Evolutionary conservation across 768 basidiomycete genomes (phyloP).

Genomic region (Coprinopsis cinerea): DNA sequence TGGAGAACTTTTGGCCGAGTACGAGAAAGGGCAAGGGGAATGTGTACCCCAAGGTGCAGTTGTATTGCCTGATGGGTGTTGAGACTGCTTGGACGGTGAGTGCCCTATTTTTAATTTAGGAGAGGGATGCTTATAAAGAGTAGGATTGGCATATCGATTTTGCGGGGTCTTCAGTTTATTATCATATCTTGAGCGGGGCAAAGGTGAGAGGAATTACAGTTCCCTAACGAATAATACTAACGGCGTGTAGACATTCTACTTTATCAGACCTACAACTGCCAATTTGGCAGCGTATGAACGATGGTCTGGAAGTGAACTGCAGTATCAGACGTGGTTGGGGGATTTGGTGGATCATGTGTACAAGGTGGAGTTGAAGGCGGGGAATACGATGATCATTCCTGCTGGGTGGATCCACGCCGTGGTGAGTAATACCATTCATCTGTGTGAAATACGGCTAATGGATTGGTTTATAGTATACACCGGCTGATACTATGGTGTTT

Average conservation of each 20-base stretch:
- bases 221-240: neutral
- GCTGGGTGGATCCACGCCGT: conserved; percentile 99
- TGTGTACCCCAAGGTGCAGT: conserved; percentile 85
- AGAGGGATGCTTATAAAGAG: conserved; percentile 2
- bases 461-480: conserved; percentile 64
- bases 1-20: conserved; percentile 90
- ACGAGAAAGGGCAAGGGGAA: conserved; percentile 68
- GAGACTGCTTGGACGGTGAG: conserved; percentile 89
- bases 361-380: conserved; percentile 69
- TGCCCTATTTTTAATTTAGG: conserved; percentile 11
- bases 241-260: conserved; percentile 77
- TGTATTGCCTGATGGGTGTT: conserved; percentile 97
- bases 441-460: conserved; percentile 7
- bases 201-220: conserved; percentile 48
- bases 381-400: conserved; percentile 92
- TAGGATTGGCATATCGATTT: conserved; percentile 99
- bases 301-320: conserved; percentile 91
- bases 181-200: conserved; percentile 81
- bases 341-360: conserved; percentile 89
- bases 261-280: conserved; percentile 80
- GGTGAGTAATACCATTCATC: conserved; percentile 41
- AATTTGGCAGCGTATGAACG: conserved; percentile 88
- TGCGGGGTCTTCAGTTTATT: conserved; percentile 96
- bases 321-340: conserved; percentile 86
- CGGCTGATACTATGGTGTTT: conserved; percentile 88